Conservation (phyloP, 371 early-diverging fungal genomes). For the Quaeritorhiza haematococci region DNA sequence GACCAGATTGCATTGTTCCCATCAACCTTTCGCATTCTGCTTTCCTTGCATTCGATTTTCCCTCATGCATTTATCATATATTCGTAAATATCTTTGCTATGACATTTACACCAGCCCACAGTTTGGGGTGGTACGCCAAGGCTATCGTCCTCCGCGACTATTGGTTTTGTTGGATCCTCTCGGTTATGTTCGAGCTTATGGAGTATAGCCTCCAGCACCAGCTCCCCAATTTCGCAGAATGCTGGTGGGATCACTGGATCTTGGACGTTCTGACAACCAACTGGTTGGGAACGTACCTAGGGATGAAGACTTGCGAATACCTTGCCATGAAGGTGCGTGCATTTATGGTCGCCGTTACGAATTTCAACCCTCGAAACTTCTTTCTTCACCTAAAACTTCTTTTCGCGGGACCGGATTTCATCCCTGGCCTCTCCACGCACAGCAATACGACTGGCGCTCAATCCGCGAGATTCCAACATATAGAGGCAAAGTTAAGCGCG, state of each 20-base stretch:
- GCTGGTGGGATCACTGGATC: slow-evolving; percentile 99
- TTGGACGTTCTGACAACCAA: slow-evolving; percentile 92
- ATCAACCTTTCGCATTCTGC: too few relatives aligned
- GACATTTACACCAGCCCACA: slow-evolving; percentile 71
- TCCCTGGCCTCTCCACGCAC: neutral
- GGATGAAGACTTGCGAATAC: slow-evolving; percentile 95
- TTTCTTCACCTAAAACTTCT: too few relatives aligned
- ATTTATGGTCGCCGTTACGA: neutral
- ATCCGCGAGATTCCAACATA: slow-evolving; percentile 75
- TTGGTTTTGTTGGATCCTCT: slow-evolving; percentile 93
- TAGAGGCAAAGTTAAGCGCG: slow-evolving; percentile 80
- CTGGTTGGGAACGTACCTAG: slow-evolving; percentile 88
- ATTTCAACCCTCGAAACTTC: neutral
- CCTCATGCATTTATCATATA: neutral
- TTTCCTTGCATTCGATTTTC: neutral
- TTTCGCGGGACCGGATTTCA: neutral
- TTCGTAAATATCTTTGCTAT: neutral
- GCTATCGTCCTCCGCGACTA: slow-evolving; percentile 88
- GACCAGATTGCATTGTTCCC: too few relatives aligned
- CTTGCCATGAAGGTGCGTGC: slow-evolving; percentile 78
- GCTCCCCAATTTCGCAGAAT: slow-evolving; percentile 95
- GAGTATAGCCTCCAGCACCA: slow-evolving; percentile 95
- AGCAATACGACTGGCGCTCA: slow-evolving; percentile 88
- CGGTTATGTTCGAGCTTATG: slow-evolving; percentile 87
- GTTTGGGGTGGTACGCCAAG: slow-evolving; percentile 93